phyloP scores from a whole-genome alignment of 352 stramenopile species.

The Stramenopiles sp. region DNA sequence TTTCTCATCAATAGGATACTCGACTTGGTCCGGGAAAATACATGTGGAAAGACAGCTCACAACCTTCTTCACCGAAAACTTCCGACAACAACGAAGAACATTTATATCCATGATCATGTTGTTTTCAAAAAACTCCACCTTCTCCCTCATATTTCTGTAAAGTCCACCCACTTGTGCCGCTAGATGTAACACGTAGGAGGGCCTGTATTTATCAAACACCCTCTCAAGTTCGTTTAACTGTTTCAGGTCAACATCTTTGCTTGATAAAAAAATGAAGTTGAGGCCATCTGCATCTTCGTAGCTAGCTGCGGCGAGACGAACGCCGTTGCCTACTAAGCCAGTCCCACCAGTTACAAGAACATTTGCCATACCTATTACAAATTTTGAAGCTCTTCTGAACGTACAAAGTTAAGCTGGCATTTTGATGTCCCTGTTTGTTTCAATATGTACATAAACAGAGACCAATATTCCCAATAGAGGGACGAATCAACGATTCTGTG shows the following conservation, averaged over 20 bases:
- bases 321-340: slow-evolving; percentile 65
- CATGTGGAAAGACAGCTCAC: slow-evolving; percentile 94
- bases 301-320: slow-evolving; percentile 36
- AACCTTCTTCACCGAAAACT: slow-evolving; percentile 64
- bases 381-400: no score
- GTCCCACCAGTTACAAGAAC: slow-evolving; percentile 87
- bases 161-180: slow-evolving; percentile 75
- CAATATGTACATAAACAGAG: no score
- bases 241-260: slow-evolving; percentile 75
- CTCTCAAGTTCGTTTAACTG: slow-evolving; percentile 29
- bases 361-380: no score
- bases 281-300: slow-evolving; percentile 31
- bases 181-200: slow-evolving; percentile 92
- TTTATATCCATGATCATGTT: slow-evolving; percentile 98
- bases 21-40: slow-evolving; percentile 94
- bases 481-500: no score
- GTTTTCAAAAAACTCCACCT: slow-evolving; percentile 86
- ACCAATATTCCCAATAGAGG: no score
- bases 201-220: slow-evolving; percentile 76
- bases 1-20: slow-evolving; percentile 92
- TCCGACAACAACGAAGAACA: slow-evolving; percentile 81
- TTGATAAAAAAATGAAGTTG: slow-evolving; percentile 75
- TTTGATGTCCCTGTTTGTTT: no score
- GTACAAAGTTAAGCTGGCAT: no score
- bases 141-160: slow-evolving; percentile 50